Conservation (phyloP, 2,329 filamentous ascomycete genomes). For the Verticillium klebahnii region DNA sequence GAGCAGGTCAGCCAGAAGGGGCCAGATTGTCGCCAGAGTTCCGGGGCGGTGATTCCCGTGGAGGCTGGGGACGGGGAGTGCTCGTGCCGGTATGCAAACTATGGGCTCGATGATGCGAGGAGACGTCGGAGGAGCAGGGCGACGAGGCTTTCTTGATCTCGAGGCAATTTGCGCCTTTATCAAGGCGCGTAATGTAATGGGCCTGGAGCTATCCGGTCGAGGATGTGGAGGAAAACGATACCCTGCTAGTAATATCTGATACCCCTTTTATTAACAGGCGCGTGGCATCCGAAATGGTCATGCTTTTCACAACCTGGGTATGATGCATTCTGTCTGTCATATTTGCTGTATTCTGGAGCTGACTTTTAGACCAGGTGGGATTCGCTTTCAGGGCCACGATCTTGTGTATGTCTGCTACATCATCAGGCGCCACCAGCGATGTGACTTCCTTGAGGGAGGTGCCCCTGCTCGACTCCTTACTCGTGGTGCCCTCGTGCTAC, state of each 20-base stretch:
- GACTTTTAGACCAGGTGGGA: no score
- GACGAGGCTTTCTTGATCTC: background rate
- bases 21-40: conserved; percentile 47
- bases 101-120: conserved; percentile 11
- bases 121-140: background rate
- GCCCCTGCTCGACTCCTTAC: no score
- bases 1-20: conserved; percentile 44
- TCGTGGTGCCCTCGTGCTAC: no score
- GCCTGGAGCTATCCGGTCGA: background rate
- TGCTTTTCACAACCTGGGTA: no score
- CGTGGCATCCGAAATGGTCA: background rate
- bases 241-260: background rate
- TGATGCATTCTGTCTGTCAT: no score
- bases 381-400: no score
- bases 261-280: background rate
- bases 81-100: conserved; percentile 33
- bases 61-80: conserved; percentile 30
- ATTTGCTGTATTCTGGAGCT: no score
- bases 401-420: no score
- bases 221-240: background rate
- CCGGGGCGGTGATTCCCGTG: conserved; percentile 30
- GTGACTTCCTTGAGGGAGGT: no score
- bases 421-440: no score
- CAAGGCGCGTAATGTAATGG: background rate
- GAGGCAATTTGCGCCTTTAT: background rate